A percentile compares a stretch with the other conserved stretches of the same genome.
Conservation (phyloP, 768 basidiomycete genomes). For the Rhodotorula kratochvilovae region DNA sequence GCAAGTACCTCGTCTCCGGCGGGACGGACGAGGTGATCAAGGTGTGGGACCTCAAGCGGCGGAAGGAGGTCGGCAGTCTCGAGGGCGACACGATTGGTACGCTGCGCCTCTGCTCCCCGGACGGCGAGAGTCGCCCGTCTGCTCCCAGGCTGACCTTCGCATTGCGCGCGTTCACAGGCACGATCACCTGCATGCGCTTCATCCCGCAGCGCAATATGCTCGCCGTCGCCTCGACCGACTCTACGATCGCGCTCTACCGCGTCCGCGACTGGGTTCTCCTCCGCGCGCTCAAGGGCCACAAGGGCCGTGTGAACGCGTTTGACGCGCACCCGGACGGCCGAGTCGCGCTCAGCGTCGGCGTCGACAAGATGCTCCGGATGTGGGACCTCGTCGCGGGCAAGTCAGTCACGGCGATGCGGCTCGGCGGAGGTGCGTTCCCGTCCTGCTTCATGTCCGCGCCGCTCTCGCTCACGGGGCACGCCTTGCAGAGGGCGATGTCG, state of each 20-base stretch:
- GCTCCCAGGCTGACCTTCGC: background rate
- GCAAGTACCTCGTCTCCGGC: conserved; percentile 93
- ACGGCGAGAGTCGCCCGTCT: background rate
- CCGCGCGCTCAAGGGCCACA: conserved; percentile 83
- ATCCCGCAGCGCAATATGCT: conserved; percentile 77
- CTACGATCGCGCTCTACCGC: conserved; percentile 80
- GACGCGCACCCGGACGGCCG: conserved; percentile 91
- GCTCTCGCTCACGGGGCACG: background rate
- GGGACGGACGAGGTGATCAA: conserved; percentile 95
- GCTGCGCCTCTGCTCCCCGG: conserved; percentile 36
- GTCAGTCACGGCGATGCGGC: conserved; percentile 72
- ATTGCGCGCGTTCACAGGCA: conserved; percentile 6
- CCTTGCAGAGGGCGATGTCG: conserved; percentile 76
- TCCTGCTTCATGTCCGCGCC: background rate
- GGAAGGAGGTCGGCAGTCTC: conserved; percentile 89
- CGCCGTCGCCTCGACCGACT: conserved; percentile 86
- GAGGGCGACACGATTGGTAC: conserved; percentile 84
- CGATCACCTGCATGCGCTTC: conserved; percentile 35
- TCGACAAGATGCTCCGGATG: conserved; percentile 84
- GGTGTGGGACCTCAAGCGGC: conserved; percentile 86
- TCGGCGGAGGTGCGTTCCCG: conserved; percentile 68
- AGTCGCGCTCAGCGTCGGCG: conserved; percentile 83
- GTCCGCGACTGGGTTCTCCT: conserved; percentile 91
- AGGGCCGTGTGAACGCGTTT: conserved; percentile 80
- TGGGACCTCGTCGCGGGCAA: conserved; percentile 83